Conservation (phyloP, 371 early-diverging fungal species). For the Circinella minor region DNA sequence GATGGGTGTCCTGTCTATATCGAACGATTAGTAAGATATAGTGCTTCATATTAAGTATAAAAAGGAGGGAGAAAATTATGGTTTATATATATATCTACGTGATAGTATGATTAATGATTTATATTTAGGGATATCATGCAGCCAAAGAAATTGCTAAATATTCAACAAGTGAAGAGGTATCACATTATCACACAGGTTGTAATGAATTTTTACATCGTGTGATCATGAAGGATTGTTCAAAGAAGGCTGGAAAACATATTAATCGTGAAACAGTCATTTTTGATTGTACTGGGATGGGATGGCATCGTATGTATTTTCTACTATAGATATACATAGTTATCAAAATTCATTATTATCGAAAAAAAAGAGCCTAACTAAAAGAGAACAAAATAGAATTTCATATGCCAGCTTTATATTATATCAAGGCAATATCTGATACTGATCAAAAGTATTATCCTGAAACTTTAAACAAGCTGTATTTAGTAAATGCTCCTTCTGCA, state of each 20-base stretch:
- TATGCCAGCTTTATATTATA: conserved; percentile 76
- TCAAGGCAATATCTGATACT: conserved; percentile 75
- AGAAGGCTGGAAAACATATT: conserved; percentile 65
- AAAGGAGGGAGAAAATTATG: background rate
- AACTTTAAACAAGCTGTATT: conserved; percentile 74
- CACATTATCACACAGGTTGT: conserved; percentile 77
- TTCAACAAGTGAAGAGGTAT: conserved; percentile 65
- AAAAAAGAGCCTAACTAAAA: too few species aligned
- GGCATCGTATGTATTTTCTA: conserved; percentile 57
- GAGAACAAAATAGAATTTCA: conserved; percentile 59
- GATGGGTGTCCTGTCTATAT: conserved; percentile 83
- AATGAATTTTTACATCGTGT: conserved; percentile 78
- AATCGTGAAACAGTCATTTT: conserved; percentile 84
- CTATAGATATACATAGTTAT: background rate
- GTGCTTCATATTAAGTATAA: background rate
- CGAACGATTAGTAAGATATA: conserved; percentile 68
- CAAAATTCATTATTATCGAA: background rate
- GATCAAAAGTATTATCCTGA: conserved; percentile 89
- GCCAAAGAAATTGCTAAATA: conserved; percentile 74
- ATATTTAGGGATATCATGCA: conserved; percentile 68
- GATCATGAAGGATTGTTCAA: conserved; percentile 75
- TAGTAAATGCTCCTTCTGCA: conserved; percentile 83
- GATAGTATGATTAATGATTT: background rate
- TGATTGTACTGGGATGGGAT: conserved; percentile 82
- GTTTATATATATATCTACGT: too few species aligned